A percentile compares a stretch with the other conserved stretches of the same genome.
Evolutionary conservation across 2,329 filamentous ascomycete species (phyloP).

Genomic region (Aspergillus sp.): DNA sequence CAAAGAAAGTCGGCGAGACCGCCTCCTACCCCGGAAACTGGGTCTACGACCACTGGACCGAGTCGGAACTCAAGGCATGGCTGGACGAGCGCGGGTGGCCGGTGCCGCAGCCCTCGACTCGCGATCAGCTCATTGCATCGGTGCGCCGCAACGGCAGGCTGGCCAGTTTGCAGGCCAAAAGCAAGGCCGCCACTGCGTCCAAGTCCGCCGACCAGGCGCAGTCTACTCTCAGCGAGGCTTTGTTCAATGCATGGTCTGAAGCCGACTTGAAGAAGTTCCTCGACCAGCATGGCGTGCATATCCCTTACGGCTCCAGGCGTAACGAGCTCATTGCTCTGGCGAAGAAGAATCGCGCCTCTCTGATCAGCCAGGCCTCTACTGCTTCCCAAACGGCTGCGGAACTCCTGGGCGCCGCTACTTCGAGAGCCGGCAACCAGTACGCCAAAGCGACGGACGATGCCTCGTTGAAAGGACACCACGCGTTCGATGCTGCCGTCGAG

Average conservation of each 20-base stretch:
- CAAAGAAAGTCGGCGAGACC: conserved; percentile 68
- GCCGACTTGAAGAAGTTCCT: conserved; percentile 83
- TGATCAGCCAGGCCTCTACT: conserved; percentile 40
- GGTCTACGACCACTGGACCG: conserved; percentile 84
- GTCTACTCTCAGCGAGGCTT: conserved; percentile 65
- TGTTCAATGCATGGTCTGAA: conserved; percentile 87
- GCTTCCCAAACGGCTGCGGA: conserved; percentile 40
- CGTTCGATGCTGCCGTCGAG: conserved; percentile 53
- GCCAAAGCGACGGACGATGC: conserved; percentile 65
- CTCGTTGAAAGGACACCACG: conserved; percentile 52
- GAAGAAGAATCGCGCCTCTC: conserved; percentile 72
- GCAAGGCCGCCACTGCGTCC: conserved; percentile 51
- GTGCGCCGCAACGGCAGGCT: conserved; percentile 86
- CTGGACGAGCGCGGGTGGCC: conserved; percentile 81
- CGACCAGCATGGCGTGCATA: conserved; percentile 80
- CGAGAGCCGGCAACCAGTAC: conserved; percentile 65
- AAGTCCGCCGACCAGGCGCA: conserved; percentile 61
- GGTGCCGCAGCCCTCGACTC: conserved; percentile 70
- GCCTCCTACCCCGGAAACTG: conserved; percentile 86
- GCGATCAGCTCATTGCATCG: conserved; percentile 78
- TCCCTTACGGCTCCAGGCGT: conserved; percentile 82
- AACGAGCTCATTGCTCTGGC: conserved; percentile 86
- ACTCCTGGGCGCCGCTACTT: conserved; percentile 60
- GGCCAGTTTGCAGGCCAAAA: conserved; percentile 59
- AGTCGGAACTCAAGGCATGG: conserved; percentile 90